Percentiles rank a stretch among this genome's conserved stretches.
These are phyloP conservation scores for Clavispora vitiphila DNA, from an alignment of 805 yeast species.

Conservation along the genomic window DNA sequence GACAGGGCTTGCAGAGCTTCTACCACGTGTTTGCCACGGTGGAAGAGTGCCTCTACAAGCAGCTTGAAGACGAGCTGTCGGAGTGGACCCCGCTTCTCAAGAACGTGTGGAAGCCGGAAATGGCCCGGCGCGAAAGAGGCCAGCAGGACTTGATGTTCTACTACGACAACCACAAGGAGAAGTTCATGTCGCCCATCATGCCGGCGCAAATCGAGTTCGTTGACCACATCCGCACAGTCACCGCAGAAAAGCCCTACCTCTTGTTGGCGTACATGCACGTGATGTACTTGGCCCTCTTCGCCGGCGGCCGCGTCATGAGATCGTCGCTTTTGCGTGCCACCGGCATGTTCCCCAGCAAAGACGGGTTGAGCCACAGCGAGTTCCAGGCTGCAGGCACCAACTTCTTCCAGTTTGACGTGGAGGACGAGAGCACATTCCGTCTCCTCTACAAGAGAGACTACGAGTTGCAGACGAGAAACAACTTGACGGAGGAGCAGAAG, in stretches of 20 bases:
- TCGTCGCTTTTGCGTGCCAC: conserved; percentile 61
- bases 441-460: conserved; percentile 66
- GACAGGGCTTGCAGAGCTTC: conserved; percentile 75
- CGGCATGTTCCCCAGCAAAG: conserved; percentile 71
- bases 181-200: conserved; percentile 55
- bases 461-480: conserved; percentile 69
- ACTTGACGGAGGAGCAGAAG: conserved; percentile 68
- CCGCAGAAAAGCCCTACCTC: conserved; percentile 61
- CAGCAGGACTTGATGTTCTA: conserved; percentile 62
- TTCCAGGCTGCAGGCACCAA: conserved; percentile 54
- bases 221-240: conserved; percentile 51
- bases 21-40: conserved; percentile 66
- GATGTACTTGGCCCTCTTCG: conserved; percentile 78
- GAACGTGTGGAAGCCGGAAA: conserved; percentile 64
- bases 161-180: conserved; percentile 50
- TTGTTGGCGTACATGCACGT: conserved; percentile 81
- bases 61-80: conserved; percentile 36
- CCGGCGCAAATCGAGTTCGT: conserved; percentile 58
- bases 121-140: conserved; percentile 56
- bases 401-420: conserved; percentile 65
- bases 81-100: conserved; percentile 42
- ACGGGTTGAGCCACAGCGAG: conserved; percentile 61
- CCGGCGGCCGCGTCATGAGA: conserved; percentile 75
- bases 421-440: conserved; percentile 63
- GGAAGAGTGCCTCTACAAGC: conserved; percentile 47